Evolutionary conservation across 345 rosid genomes (phyloP).

Genomic region (Lenwebbia sp.): DNA sequence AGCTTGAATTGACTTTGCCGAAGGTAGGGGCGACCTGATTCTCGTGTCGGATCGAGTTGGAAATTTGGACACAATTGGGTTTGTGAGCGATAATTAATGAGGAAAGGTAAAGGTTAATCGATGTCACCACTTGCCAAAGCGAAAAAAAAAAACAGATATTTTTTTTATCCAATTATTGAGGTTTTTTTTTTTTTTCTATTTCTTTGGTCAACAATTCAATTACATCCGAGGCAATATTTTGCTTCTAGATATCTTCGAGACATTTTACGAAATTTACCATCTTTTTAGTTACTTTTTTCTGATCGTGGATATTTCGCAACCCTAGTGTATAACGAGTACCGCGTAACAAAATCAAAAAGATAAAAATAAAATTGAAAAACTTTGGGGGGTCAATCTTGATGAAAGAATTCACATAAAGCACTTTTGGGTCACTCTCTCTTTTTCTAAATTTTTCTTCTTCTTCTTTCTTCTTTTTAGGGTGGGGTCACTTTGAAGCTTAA

Average conservation of each 20-base stretch:
- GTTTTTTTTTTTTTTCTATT: background rate
- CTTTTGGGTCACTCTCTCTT: background rate
- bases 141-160: background rate
- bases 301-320: background rate
- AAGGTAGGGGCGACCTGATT: background rate
- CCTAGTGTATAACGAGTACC: background rate
- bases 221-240: background rate
- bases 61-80: background rate
- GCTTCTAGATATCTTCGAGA: no score
- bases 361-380: background rate
- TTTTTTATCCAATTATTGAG: background rate
- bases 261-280: background rate
- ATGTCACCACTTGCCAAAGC: background rate
- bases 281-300: background rate
- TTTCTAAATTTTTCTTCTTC: background rate
- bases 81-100: background rate
- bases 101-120: background rate
- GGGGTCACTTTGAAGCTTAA: background rate
- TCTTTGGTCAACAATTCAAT: background rate
- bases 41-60: background rate
- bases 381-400: background rate
- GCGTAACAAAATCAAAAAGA: background rate
- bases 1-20: accelerated
- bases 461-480: background rate
- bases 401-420: background rate